These are phyloP conservation scores for Malassezia dermatis DNA, from an alignment of 1,284 basidiomycete species.

Conservation along the genomic window DNA sequence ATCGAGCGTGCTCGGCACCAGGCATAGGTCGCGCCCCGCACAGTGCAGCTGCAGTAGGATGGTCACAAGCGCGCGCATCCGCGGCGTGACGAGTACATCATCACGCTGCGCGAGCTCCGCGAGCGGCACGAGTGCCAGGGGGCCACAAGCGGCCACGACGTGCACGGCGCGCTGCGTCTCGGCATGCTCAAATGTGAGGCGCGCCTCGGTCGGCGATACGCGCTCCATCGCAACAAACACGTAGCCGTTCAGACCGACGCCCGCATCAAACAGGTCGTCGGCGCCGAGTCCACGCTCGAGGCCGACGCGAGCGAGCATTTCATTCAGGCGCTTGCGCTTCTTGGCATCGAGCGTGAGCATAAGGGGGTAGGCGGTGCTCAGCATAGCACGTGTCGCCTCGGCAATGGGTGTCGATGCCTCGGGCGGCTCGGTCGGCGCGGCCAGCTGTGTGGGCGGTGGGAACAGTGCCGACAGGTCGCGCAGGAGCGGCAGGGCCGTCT, in stretches of 20 bases:
- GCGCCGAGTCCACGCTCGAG: slow-evolving; percentile 34
- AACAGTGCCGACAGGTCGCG: slow-evolving; percentile 32
- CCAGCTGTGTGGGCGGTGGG: slow-evolving; percentile 23
- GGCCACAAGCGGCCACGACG: slow-evolving; percentile 33
- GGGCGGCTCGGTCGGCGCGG: slow-evolving; percentile 5
- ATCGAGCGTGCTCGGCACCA: slow-evolving; percentile 32
- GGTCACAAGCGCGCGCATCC: slow-evolving; percentile 41
- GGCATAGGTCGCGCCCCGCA: slow-evolving; percentile 38
- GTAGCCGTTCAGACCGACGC: slow-evolving; percentile 38
- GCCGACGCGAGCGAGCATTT: slow-evolving; percentile 31
- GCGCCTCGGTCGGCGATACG: slow-evolving; percentile 12
- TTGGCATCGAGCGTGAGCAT: slow-evolving; percentile 29
- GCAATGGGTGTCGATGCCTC: slow-evolving; percentile 20
- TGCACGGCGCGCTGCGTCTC: slow-evolving; percentile 11
- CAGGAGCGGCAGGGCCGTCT: slow-evolving; percentile 35
- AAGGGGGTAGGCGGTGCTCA: slow-evolving; percentile 41
- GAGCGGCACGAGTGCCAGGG: slow-evolving; percentile 28
- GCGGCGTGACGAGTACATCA: slow-evolving; percentile 36
- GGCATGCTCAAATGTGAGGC: slow-evolving; percentile 31
- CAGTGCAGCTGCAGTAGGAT: slow-evolving; percentile 47
- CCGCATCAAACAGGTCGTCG: slow-evolving; percentile 12
- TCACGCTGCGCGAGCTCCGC: slow-evolving; percentile 20
- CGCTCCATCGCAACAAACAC: slow-evolving; percentile 2
- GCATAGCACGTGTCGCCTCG: slow-evolving; percentile 27
- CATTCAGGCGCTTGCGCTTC: slow-evolving; percentile 29